These are phyloP conservation scores for Flaveria robusta DNA, from an alignment of 129 eudicot species.

Conservation along the genomic window DNA sequence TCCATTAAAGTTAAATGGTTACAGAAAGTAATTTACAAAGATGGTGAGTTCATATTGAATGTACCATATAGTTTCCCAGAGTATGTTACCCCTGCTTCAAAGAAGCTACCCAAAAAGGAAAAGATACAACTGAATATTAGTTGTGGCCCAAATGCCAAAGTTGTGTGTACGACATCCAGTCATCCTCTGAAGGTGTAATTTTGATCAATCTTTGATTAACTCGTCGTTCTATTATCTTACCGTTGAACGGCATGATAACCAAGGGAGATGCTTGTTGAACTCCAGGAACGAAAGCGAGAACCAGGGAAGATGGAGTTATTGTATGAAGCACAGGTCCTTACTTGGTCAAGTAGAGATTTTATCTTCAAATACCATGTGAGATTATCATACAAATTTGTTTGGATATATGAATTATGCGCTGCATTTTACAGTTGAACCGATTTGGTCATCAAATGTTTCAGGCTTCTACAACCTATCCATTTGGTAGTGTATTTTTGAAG, in stretches of 20 bases:
- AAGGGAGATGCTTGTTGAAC: constrained; percentile 2
- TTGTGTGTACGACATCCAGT: constrained; percentile 59
- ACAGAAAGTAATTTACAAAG: constrained; percentile 57
- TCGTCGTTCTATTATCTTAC: not conserved
- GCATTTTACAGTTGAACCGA: constrained; percentile 21
- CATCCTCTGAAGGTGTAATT: constrained; percentile 78
- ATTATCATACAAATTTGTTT: not conserved
- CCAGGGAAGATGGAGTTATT: constrained; percentile 57
- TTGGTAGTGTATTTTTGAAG: constrained; percentile 60
- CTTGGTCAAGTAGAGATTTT: constrained; percentile 69
- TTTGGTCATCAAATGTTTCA: constrained; percentile 33
- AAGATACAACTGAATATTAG: constrained; percentile 64
- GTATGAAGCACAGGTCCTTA: constrained; percentile 64
- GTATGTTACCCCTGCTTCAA: constrained; percentile 82
- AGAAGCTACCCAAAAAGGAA: constrained; percentile 74
- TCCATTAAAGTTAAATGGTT: constrained; percentile 68
- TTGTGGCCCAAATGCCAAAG: constrained; percentile 59
- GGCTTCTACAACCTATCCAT: constrained; percentile 51
- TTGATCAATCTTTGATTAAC: not conserved
- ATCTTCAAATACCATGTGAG: constrained; percentile 58
- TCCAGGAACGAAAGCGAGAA: constrained; percentile 58
- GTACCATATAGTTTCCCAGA: constrained; percentile 84
- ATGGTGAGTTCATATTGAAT: constrained; percentile 63
- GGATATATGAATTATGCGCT: not conserved
- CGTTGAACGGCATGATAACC: not conserved